These are phyloP conservation scores for Komagataella populi DNA, from an alignment of 805 yeast genomes.

Conservation along the genomic window DNA sequence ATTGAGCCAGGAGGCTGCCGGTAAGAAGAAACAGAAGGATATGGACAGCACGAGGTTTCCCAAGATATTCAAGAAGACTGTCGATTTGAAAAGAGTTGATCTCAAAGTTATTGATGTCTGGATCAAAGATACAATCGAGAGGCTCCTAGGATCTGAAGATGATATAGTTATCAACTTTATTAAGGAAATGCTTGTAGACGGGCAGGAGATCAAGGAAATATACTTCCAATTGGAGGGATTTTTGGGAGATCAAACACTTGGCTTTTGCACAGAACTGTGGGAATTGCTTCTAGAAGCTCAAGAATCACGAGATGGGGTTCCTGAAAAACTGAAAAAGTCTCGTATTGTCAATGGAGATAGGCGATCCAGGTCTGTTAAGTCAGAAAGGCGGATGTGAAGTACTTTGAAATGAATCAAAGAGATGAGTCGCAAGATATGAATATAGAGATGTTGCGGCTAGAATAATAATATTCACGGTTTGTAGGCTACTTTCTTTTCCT, in stretches of 20 bases:
- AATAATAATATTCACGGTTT: too few species aligned
- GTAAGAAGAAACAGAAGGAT: constrained; percentile 6
- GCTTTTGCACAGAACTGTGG: constrained; percentile 31
- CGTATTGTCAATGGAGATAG: not conserved
- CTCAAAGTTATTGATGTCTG: constrained; percentile 23
- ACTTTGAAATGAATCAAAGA: not conserved
- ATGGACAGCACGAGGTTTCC: constrained; percentile 17
- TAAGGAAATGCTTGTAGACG: constrained; percentile 24
- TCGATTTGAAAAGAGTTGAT: constrained; percentile 26
- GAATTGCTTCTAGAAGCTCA: constrained; percentile 28
- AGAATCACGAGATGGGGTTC: constrained; percentile 30
- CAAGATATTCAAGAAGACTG: constrained; percentile 18
- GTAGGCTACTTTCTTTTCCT: too few species aligned
- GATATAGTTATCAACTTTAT: constrained; percentile 29
- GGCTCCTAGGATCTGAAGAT: constrained; percentile 36
- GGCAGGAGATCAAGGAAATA: constrained; percentile 22
- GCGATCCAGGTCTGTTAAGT: not conserved
- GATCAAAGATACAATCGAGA: constrained; percentile 20
- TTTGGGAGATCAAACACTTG: constrained; percentile 23
- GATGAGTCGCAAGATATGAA: not conserved
- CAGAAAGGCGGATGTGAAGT: too few species aligned
- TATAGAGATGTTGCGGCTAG: too few species aligned
- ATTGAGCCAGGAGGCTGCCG: constrained; percentile 6
- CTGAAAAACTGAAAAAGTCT: constrained; percentile 17
- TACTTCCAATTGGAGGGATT: constrained; percentile 31